phyloP scores from a whole-genome alignment of 257 asterid genomes.

The Solanum chilense region DNA sequence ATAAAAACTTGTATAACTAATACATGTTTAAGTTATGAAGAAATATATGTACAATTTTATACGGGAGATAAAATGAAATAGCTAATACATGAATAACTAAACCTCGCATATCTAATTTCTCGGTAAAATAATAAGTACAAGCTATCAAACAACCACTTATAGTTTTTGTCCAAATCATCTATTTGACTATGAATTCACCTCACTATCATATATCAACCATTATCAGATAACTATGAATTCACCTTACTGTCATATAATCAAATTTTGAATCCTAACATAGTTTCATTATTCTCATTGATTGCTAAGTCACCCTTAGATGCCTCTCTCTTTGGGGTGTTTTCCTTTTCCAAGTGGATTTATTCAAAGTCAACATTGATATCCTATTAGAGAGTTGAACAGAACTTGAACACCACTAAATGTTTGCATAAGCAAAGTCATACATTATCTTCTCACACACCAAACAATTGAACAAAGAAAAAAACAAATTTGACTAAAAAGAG shows the following conservation, averaged over 20 bases:
- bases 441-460: neutral
- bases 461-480: neutral
- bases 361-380: neutral
- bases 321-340: neutral
- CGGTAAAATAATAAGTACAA: no score
- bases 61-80: no score
- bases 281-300: neutral
- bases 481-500: neutral
- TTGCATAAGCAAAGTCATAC: neutral
- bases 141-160: no score
- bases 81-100: no score
- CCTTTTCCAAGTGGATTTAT: neutral
- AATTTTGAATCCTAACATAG: neutral
- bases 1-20: neutral
- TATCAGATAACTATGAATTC: no score
- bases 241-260: neutral
- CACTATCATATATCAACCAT: neutral
- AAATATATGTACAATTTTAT: no score
- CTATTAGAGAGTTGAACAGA: neutral
- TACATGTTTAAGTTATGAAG: no score
- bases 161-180: no score
- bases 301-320: neutral
- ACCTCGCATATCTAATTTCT: no score
- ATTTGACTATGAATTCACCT: neutral
- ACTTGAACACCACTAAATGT: neutral